Conservation (phyloP, 108 stramenopile genomes). For the Pseudonitzschia pungens region DNA sequence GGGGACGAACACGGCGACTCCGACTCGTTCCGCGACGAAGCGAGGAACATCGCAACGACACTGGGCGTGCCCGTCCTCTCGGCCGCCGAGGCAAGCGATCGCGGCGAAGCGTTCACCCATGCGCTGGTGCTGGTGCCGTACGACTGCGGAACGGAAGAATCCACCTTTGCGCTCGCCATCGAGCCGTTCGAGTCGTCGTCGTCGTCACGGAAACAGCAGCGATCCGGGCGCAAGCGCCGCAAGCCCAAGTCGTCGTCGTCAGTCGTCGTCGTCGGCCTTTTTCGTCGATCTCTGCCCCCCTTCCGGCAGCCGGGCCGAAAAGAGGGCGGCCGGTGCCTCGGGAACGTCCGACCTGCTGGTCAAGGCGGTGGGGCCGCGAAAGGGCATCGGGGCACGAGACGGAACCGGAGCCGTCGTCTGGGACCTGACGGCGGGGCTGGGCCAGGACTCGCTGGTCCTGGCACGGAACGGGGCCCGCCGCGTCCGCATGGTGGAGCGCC, state of each 20-base stretch:
- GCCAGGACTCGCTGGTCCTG: constrained; percentile 70
- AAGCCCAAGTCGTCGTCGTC: too few species aligned
- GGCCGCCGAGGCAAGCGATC: background rate
- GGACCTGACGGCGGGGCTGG: constrained; percentile 88
- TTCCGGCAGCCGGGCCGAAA: constrained; percentile 41
- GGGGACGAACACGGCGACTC: background rate
- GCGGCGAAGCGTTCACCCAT: constrained; percentile 12
- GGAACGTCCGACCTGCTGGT: constrained; percentile 57
- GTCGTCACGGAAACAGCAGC: constrained; percentile 1
- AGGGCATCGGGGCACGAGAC: constrained; percentile 20
- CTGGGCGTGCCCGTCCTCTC: background rate
- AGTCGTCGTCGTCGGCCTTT: constrained; percentile 22
- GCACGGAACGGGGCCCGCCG: constrained; percentile 35
- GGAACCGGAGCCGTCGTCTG: constrained; percentile 34
- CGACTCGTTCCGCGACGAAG: background rate
- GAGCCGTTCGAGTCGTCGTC: constrained; percentile 14
- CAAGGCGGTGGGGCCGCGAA: constrained; percentile 54
- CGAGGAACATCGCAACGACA: background rate
- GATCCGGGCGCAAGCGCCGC: background rate
- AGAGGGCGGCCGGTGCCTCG: constrained; percentile 37
- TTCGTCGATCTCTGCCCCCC: constrained; percentile 71
- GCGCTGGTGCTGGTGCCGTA: constrained; percentile 20
- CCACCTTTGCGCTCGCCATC: constrained; percentile 24
- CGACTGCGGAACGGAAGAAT: constrained; percentile 4
- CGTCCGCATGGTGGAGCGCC: constrained; percentile 75